Percentiles rank a stretch among this genome's conserved stretches.
These are phyloP conservation scores for Yamadazyma sp. DNA, from an alignment of 805 yeast species.

Conservation along the genomic window DNA sequence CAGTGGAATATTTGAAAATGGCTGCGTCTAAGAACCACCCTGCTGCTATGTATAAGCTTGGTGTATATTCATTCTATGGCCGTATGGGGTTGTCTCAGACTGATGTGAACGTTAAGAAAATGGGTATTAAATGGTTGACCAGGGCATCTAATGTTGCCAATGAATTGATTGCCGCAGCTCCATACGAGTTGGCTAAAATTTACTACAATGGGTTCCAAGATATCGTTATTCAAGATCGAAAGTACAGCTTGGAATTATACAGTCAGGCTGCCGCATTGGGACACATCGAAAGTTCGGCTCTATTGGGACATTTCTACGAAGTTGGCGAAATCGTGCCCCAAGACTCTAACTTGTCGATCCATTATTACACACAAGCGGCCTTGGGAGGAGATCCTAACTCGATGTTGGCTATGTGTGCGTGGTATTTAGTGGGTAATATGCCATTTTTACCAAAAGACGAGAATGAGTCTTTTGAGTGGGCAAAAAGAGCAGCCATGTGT, in stretches of 20 bases:
- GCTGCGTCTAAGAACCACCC: constrained; percentile 93
- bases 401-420: constrained; percentile 93
- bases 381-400: constrained; percentile 82
- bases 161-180: constrained; percentile 88
- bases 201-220: constrained; percentile 83
- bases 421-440: constrained; percentile 92
- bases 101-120: constrained; percentile 68
- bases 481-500: constrained; percentile 74
- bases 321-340: constrained; percentile 72
- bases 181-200: constrained; percentile 85
- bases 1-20: constrained; percentile 75
- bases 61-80: constrained; percentile 80
- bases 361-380: constrained; percentile 91
- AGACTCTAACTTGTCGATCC: constrained; percentile 82
- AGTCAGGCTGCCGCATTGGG: constrained; percentile 89
- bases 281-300: constrained; percentile 74
- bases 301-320: constrained; percentile 83
- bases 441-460: constrained; percentile 78
- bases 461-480: constrained; percentile 93
- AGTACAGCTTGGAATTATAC: constrained; percentile 82
- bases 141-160: constrained; percentile 84
- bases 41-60: constrained; percentile 94
- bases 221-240: constrained; percentile 77
- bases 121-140: constrained; percentile 90
- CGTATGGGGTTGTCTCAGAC: constrained; percentile 72